Base-by-base conservation (phyloP, 768 basidiomycete species). In the Podaxis carcinomalis region DNA sequence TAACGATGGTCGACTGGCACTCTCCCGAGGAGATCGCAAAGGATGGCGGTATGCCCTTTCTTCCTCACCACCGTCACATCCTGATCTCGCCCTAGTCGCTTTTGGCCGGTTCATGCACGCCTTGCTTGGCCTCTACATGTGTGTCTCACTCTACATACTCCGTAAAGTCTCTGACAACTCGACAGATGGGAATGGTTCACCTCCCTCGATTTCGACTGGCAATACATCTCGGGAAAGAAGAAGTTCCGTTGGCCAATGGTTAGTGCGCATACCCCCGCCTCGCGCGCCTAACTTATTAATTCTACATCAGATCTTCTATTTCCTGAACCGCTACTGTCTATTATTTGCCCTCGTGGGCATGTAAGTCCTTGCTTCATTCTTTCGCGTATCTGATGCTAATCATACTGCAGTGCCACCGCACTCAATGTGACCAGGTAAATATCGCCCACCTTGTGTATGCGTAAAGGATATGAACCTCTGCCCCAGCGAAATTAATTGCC, bases 241-340 rank as follows among this genome's bases (percentile, higher is more conserved):
- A 75, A 66, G 51, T 88, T 88, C 70, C 79, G 74, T 49, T 89
- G 88, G 88, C 87, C 88, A 54, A 72, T 89, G 83, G 87, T 89
- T 2, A 49, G 62, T 32, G 28, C 19, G 11, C 36, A 16, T 46
- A n/a, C 19, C 40, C 54, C 36, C 16, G n/a, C 10, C 39, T 9
- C 11, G n/a, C 39, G 5, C 28, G 36, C 39, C 42, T 51, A 50
- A 19, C 13, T 57, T 50, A 28, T 27, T 51, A 23, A 37, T 21
- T n/a, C 23, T 63, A 23, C 16, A 4, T 2, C 60, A 89, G 87
- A 72, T 79, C 49, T 88, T 88, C 68, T 90, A 90, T 70, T 89
- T 90, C 70, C 70, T 84, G 50, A 85, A 86, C 64, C 82, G 88
- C 54, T 90, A 89, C 68, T 81, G 77, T 66, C 71, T 89, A 39